Evolutionary conservation across 164 flowering plant genomes (phyloP).

Genomic region (Aristolochia californica): DNA sequence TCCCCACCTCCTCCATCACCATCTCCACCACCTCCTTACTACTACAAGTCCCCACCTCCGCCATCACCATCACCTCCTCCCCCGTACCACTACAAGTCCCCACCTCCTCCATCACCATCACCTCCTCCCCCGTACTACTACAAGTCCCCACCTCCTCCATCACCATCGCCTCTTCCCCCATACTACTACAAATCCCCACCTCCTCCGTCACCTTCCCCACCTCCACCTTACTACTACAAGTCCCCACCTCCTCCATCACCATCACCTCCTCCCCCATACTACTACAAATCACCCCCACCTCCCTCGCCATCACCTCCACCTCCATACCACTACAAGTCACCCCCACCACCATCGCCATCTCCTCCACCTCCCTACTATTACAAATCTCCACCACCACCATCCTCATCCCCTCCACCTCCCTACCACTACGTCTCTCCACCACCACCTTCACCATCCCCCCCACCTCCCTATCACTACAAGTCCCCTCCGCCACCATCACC

Average conservation of each 20-base stretch:
- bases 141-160: constrained; percentile 2
- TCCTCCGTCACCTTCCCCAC: neutral
- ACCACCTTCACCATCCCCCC: constrained; percentile 1
- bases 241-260: constrained; percentile 6
- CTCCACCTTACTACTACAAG: neutral
- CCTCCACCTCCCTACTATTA: neutral
- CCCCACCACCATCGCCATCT: neutral
- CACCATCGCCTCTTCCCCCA: neutral
- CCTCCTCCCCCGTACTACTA: too few species aligned
- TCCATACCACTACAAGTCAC: constrained; percentile 5
- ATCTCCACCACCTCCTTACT: too few species aligned
- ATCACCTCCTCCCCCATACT: constrained; percentile 1
- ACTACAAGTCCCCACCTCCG: constrained; percentile 8
- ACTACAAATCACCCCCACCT: constrained; percentile 11
- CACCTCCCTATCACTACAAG: constrained; percentile 1
- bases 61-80: neutral
- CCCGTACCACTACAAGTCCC: too few species aligned
- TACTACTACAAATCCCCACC: constrained; percentile 5
- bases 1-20: constrained; percentile 5
- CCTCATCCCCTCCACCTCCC: neutral
- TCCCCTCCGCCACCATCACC: constrained; percentile 2
- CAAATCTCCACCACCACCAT: neutral
- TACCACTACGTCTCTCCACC: constrained; percentile 2
- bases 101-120: too few species aligned
- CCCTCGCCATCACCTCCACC: constrained; percentile 5